Evolutionary conservation across 805 yeast genomes (phyloP).

Genomic region (Myxozyma neglecta): DNA sequence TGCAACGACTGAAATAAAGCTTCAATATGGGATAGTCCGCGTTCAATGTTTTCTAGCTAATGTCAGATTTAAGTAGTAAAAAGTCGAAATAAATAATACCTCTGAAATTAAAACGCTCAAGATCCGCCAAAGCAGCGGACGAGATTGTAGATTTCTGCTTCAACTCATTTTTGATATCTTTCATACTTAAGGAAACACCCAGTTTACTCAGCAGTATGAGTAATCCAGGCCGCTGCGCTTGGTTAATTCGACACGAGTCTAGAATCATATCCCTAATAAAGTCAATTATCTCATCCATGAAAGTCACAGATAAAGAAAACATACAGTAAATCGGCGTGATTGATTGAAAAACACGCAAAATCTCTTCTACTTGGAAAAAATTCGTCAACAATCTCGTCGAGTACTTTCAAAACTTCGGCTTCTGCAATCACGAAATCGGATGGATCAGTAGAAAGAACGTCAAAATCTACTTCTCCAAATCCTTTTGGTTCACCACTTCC

Average conservation of each 20-base stretch:
- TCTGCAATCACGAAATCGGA: slow-evolving; percentile 61
- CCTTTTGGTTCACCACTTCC: slow-evolving; percentile 49
- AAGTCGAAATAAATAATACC: slow-evolving; percentile 22
- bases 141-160: slow-evolving; percentile 72
- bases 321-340: slow-evolving; percentile 78
- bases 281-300: not conserved
- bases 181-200: slow-evolving; percentile 65
- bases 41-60: not conserved
- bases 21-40: slow-evolving; percentile 44
- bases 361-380: slow-evolving; percentile 52
- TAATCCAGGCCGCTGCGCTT: slow-evolving; percentile 69
- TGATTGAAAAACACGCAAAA: slow-evolving; percentile 61
- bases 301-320: slow-evolving; percentile 36
- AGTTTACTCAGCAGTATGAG: slow-evolving; percentile 72
- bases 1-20: slow-evolving; percentile 15
- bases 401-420: slow-evolving; percentile 82
- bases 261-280: slow-evolving; percentile 46
- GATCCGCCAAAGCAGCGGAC: slow-evolving; percentile 76
- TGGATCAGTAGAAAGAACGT: slow-evolving; percentile 59
- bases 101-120: slow-evolving; percentile 76
- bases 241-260: slow-evolving; percentile 78
- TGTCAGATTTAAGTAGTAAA: not conserved
- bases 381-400: slow-evolving; percentile 77
- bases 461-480: slow-evolving; percentile 84
- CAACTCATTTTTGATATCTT: slow-evolving; percentile 56